Evolutionary conservation across 768 basidiomycete genomes (phyloP), one percentile per base, ranked within the genome.

Genomic region (Sistotremastrum suecicum): DNA sequence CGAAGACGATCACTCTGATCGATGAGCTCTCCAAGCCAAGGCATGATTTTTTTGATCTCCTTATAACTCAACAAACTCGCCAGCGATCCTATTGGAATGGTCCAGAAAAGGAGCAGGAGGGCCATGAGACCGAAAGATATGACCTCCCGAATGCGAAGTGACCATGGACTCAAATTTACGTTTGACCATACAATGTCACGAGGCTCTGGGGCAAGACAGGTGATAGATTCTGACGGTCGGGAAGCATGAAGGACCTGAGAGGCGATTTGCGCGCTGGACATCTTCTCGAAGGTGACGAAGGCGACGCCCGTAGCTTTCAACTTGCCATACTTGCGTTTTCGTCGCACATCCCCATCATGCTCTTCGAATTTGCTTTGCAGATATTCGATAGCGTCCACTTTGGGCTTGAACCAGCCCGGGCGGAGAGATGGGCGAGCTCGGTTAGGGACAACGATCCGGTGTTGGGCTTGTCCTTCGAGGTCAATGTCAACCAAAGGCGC

Each of bases 201-300:
- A 7, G 94, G 92, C 58, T 97, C 92, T 0, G 94, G 94, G 0
- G 94, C 91, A 12, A 76, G 74, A 48, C 68, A 72, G 7, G 87
- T 92, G 33, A 70, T 70, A 43, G 74, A 72, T 59, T 78, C 73
- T 44, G 70, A 71, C 10, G 81, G 81, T 44, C 71, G 71, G 0
- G 83, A 71, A 0, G 82, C 74, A 54, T 90, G 84, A 0, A 83
- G 83, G 1, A 79, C 72, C 61, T 97, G 92, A 5, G 84, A 70
- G 1, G 89, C 92, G 38, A 85, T 80, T 83, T 99, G 92, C 73
- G 90, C 88, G 53, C 81, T 83, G 1, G 87, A 84, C 78, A 92
- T 87, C 57, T 88, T 88, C 64, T 95, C 89, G 54, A 99, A 97
- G 0, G 95, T 98, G 12, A 98, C 85, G 56, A 98, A 99, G 0